Evolutionary conservation across 148 eudicot genomes (phyloP).

Genomic region (Heliosperma pusillum): DNA sequence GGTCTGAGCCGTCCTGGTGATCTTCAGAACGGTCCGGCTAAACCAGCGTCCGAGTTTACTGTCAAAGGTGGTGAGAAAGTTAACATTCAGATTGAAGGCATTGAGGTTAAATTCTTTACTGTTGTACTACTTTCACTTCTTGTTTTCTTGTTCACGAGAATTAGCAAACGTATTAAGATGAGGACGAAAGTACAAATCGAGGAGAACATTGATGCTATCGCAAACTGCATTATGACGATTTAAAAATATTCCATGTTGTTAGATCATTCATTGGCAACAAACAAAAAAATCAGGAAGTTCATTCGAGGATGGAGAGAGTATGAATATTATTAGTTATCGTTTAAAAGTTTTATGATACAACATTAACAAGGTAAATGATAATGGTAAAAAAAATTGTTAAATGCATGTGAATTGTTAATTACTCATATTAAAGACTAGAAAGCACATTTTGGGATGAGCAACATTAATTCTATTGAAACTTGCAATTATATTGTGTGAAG

Average conservation of each 20-base stretch:
- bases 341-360: neutral
- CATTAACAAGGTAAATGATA: constrained; percentile 11
- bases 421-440: neutral
- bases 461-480: neutral
- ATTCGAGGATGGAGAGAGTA: too few relatives aligned
- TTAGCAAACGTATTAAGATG: neutral
- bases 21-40: constrained; percentile 64
- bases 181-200: too few relatives aligned
- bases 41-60: constrained; percentile 90
- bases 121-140: neutral
- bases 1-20: constrained; percentile 82
- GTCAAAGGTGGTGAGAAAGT: constrained; percentile 93
- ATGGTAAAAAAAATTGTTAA: constrained; percentile 5
- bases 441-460: constrained; percentile 13
- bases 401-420: neutral
- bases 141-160: neutral
- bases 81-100: constrained; percentile 93
- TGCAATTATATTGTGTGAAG: neutral
- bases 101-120: constrained; percentile 55
- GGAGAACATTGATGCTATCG: too few relatives aligned
- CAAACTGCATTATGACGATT: too few relatives aligned
- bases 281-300: too few relatives aligned
- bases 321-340: too few relatives aligned
- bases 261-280: too few relatives aligned
- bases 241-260: too few relatives aligned